Base-by-base conservation (phyloP, 1,139 yeast species). In the Geotrichum reessii region DNA sequence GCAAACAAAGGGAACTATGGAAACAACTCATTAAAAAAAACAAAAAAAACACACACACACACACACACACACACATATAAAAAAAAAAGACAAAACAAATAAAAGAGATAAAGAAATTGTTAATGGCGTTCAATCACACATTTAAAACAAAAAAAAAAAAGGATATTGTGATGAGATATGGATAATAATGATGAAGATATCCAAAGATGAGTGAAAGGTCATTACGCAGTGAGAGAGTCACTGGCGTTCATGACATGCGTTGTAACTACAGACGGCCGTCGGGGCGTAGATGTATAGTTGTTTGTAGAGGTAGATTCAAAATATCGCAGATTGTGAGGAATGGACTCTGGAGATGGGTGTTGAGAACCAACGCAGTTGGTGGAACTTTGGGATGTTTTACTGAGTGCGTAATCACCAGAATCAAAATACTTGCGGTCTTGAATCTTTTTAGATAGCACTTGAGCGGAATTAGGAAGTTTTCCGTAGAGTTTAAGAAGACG, bases 401-500 rank as follows among this genome's bases (percentile, higher is more conserved):
- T 90, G 82, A 93, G 82, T 28, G 98, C 98, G 71, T 95, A 93
- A 74, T 93, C 99, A 25, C 99, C 99, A 62, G 97, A 88, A 69
- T 93, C 99, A 70, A 93, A 95, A 74, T 87, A 93, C 74, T 91
- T 91, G 68, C 97, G 84, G 67, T 93, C 98, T 31, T 71, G 73
- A 46, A 76, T 69, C 72, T 89, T 90, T 64, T 87, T 83, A 59
- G 88, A 81, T 62, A 93, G 80, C 46, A 93, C 78, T 64, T 92
- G 97, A 61, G 87, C 87, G 58, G 87, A 85, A 46, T 93, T 82
- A 50, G 99, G 99, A 60, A 93, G 76, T 70, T 86, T 87, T 40
- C 98, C 98, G 71, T 92, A 92, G 78, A 91, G 76, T 68, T 83
- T 86, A 74, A 85, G 86, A 44, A 92, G 66, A 51, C 74, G 67